Evolutionary conservation across 345 rosid species (phyloP), one percentile per base, ranked within the genome.

Genomic region (Raphanus sativus): DNA sequence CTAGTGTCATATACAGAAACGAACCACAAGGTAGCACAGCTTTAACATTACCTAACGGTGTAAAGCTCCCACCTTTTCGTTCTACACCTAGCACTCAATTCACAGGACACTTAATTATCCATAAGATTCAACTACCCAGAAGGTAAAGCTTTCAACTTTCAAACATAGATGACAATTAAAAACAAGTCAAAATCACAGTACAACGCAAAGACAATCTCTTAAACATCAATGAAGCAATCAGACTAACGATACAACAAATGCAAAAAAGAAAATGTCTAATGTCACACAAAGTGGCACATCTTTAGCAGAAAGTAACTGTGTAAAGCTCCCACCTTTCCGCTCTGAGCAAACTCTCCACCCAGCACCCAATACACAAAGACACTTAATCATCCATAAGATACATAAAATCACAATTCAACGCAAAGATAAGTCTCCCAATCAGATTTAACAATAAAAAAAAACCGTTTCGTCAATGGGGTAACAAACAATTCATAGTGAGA

Each of bases 261-360:
- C 67, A 77, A 6, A 65, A 62, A 65, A 54, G 12, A 32, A 26
- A 25, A 1, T 4, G 9, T 65, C 17, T 3, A 30, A 13, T 30
- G 54, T 32, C 72, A 64, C 38, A 71, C 42, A 56, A 58, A 38
- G 81, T 30, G 9, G 16, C 62, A 48, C 7, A 71, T 33, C 33
- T 55, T 42, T 24, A 33, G 56, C 29, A 65, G 26, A 7, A 66
- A 12, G 26, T 7, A 66, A 72, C 69, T 1, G 2, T 42, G 64
- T 60, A 67, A 73, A 73, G 77, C 65, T 28, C 9, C 65, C 28
- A 67, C 58, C 73, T 73, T 73, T 73, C 5, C 1, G 6, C 38
- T 34, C 38, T 34, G 38, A 34, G 38, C 2, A 34, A 45, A 34
- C 61, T 21, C 13, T 48, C 32, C 62, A 59, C 40, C 36, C 42